Base-by-base conservation (phyloP, 2,329 filamentous ascomycete genomes). In the Coniochaeta sp. region DNA sequence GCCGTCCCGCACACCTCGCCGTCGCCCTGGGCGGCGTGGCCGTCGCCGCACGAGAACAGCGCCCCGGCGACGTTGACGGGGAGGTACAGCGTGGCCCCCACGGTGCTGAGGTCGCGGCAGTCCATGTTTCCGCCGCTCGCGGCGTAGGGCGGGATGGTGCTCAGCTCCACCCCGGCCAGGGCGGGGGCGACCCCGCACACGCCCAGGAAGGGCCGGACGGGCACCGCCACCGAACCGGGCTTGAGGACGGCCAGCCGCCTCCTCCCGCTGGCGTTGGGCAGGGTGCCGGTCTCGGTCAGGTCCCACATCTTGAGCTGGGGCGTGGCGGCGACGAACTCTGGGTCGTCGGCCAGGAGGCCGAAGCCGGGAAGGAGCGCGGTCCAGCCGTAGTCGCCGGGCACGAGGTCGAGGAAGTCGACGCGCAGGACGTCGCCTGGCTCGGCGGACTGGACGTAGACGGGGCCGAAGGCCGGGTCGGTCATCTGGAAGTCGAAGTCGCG, bases 1-100 rank as follows among this genome's bases (percentile, higher is more conserved):
- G 81, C 81, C n/a, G 79, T 81, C 6, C 81, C 80, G 63, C 80
- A 82, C 24, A 83, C 77, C 64, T 83, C 81, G 3, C 81, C 81
- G 62, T 82, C 79, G 3, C 81, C 80, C 65, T 83, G 80, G 0
- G 79, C 79, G 3, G 79, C 79, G 66, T 83, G 81, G 0, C 79
- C 80, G 65, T 84, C 80, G 38, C 80, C 80, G 62, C 79, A 81
- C 66, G 78, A 81, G 66, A 83, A 81, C 14, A 82, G 70, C 0
- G 79, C 81, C 0, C 81, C 81, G 2, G 73, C 64, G 0, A 76
- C 76, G 65, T 80, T 74, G 14, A 82, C 75, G 16, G 80, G 80
- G 1, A 83, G 72, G 65, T 77, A 81, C 22, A 83, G 70, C 6
- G 70, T 74, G 0, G 77, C 73, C 0, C 81, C 81, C 3, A 61